Evolutionary conservation across 2,329 filamentous ascomycete species (phyloP), one percentile per base, ranked within the genome.

Genomic region (Ascochyta lentis): DNA sequence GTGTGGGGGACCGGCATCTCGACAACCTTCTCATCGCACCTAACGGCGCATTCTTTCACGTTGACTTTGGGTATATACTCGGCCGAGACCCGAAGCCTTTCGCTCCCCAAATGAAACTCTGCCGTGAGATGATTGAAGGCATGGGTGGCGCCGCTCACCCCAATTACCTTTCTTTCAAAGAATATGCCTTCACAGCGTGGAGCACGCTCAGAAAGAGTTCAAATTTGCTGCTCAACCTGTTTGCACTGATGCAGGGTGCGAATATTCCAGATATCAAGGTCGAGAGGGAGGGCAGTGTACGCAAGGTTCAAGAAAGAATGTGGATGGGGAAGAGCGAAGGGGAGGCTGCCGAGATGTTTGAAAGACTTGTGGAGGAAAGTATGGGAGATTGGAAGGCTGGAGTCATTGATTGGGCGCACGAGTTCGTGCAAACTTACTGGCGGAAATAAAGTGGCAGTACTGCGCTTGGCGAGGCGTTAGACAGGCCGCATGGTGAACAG

Each of bases 81-180:
- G 95, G 95, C 16, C 90, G 95, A 37, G 95, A 99, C 66, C 95
- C 95, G 0, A 99, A 99, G 72, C 95, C 95, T 0, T 98, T 99
- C 71, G 94, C 95, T 0, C 95, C 95, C 0, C 87, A 94, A 48
- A 96, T 99, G 89, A 99, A 99, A 76, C 86, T 99, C 8, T 94
- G 90, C 71, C 94, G 93, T 66, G 94, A 99, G 72, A 99, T 99
- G 95, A 91, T 98, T 3, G 95, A 99, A 69, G 95, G 93, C 60
- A 97, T 99, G 92, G 96, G 96, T 37, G 95, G 95, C 12, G 84
- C 88, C 7, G 83, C 84, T 31, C 92, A 90, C 3, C 86, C 90
- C 22, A 89, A 96, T 59, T 99, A 96, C 75, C 82, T 88, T 39
- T 86, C 89, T 49, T 99, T 99, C 78, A 95, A 95, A 72, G 91